Evolutionary conservation across 2,329 filamentous ascomycete species (phyloP).

Genomic region (Epichloe elymi): DNA sequence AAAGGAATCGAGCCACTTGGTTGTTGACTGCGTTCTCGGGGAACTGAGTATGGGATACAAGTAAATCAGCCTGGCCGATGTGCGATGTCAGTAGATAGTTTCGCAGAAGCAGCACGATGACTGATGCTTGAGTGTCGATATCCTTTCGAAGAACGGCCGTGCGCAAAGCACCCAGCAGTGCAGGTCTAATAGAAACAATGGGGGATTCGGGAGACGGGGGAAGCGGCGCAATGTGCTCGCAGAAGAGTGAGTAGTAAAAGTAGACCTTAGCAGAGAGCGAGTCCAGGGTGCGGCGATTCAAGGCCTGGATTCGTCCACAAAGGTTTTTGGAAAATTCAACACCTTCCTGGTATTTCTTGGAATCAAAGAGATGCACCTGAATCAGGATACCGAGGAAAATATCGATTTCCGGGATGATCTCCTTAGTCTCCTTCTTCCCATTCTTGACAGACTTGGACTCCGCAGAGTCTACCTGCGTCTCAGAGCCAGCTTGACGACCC

Average conservation of each 20-base stretch:
- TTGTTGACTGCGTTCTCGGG: slow-evolving; percentile 92
- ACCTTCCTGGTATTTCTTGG: slow-evolving; percentile 66
- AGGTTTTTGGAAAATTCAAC: slow-evolving; percentile 74
- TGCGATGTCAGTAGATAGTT: slow-evolving; percentile 95
- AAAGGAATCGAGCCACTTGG: slow-evolving; percentile 92
- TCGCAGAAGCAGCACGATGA: slow-evolving; percentile 86
- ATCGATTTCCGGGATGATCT: slow-evolving; percentile 74
- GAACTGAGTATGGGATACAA: slow-evolving; percentile 93
- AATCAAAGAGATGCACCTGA: slow-evolving; percentile 81
- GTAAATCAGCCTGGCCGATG: slow-evolving; percentile 88
- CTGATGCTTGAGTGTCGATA: slow-evolving; percentile 89
- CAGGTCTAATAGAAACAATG: slow-evolving; percentile 73
- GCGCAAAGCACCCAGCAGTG: slow-evolving; percentile 74
- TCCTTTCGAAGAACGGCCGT: slow-evolving; percentile 97
- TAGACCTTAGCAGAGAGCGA: slow-evolving; percentile 90
- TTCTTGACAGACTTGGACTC: slow-evolving; percentile 44
- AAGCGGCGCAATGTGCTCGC: slow-evolving; percentile 76
- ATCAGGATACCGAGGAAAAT: slow-evolving; percentile 76
- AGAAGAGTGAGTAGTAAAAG: slow-evolving; percentile 95
- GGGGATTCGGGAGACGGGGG: slow-evolving; percentile 82
- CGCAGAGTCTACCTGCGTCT: slow-evolving; percentile 60
- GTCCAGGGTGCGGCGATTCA: slow-evolving; percentile 90
- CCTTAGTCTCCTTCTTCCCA: slow-evolving; percentile 57
- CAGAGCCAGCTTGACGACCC: slow-evolving; percentile 39
- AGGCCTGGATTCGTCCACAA: slow-evolving; percentile 69